Percentiles rank a stretch among this genome's conserved stretches.
Evolutionary conservation across 306 rosid species (phyloP).

Genomic region (Biancaea sappan): DNA sequence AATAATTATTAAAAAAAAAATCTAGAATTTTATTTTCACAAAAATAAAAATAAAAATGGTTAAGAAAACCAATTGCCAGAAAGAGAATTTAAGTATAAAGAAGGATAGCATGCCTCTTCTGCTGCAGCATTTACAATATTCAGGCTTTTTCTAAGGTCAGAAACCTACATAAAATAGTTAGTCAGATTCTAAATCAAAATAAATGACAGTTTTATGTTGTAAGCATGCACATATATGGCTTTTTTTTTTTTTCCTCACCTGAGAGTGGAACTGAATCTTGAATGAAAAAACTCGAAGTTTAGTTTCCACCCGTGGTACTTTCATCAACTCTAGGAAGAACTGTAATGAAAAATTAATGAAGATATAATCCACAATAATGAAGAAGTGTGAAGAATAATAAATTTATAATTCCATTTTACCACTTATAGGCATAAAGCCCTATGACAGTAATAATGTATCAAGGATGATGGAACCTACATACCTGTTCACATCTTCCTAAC

Average conservation of each 20-base stretch:
- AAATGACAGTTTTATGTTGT: slow-evolving; percentile 26
- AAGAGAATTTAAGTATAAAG: slow-evolving; percentile 25
- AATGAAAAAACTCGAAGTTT: slow-evolving; percentile 87
- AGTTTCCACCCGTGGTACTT: slow-evolving; percentile 89
- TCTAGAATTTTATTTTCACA: slow-evolving; percentile 22
- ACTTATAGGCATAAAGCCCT: not conserved
- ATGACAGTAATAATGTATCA: not conserved
- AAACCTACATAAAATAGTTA: slow-evolving; percentile 57
- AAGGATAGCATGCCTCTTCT: slow-evolving; percentile 74
- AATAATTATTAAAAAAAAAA: slow-evolving; percentile 34
- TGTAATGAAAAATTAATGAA: slow-evolving; percentile 42
- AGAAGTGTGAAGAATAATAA: not conserved
- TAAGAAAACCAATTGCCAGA: slow-evolving; percentile 25
- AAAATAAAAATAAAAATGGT: not conserved
- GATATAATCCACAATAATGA: slow-evolving; percentile 21
- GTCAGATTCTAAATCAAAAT: slow-evolving; percentile 27
- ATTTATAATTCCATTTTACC: not conserved
- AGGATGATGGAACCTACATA: slow-evolving; percentile 35
- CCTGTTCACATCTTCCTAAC: slow-evolving; percentile 98
- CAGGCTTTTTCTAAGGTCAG: slow-evolving; percentile 76
- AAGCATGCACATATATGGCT: slow-evolving; percentile 9
- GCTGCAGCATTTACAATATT: slow-evolving; percentile 66
- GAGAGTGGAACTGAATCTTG: slow-evolving; percentile 81
- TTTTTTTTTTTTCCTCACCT: slow-evolving; percentile 53
- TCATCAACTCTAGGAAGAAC: slow-evolving; percentile 77